These are phyloP conservation scores for Anastatica hierochuntica DNA, from an alignment of 345 rosid species.

Conservation along the genomic window DNA sequence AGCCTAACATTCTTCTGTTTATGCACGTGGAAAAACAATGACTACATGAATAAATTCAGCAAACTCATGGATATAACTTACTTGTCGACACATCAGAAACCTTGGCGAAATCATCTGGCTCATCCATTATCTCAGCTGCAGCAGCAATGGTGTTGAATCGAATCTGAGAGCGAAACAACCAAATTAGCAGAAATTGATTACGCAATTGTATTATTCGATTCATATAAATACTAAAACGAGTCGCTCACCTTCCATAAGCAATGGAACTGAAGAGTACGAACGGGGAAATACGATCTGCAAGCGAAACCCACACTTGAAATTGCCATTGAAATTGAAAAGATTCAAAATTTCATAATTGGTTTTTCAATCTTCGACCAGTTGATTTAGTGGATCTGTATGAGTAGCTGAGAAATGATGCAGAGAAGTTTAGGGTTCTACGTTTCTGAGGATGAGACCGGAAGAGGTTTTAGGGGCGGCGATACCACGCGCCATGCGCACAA, in stretches of 20 bases:
- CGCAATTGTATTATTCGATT: neutral
- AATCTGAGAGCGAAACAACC: constrained; percentile 23
- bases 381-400: neutral
- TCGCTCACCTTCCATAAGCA: constrained; percentile 46
- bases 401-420: no score
- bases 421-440: constrained; percentile 41
- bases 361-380: constrained; percentile 24
- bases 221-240: neutral
- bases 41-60: neutral
- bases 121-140: constrained; percentile 36
- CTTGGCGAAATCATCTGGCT: constrained; percentile 28
- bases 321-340: constrained; percentile 31
- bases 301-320: constrained; percentile 38
- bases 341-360: constrained; percentile 30
- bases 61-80: constrained; percentile 3
- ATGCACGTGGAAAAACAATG: neutral
- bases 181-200: neutral
- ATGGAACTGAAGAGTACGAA: constrained; percentile 31
- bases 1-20: no score
- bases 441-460: constrained; percentile 8
- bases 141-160: constrained; percentile 34
- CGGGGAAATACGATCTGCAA: constrained; percentile 33
- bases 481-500: constrained; percentile 13
- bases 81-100: constrained; percentile 16
- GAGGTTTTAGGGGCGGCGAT: no score